A percentile compares a stretch with the other conserved stretches of the same genome.
These are phyloP conservation scores for Neonectria magnoliae DNA, from an alignment of 2,329 filamentous ascomycete species.

Conservation along the genomic window DNA sequence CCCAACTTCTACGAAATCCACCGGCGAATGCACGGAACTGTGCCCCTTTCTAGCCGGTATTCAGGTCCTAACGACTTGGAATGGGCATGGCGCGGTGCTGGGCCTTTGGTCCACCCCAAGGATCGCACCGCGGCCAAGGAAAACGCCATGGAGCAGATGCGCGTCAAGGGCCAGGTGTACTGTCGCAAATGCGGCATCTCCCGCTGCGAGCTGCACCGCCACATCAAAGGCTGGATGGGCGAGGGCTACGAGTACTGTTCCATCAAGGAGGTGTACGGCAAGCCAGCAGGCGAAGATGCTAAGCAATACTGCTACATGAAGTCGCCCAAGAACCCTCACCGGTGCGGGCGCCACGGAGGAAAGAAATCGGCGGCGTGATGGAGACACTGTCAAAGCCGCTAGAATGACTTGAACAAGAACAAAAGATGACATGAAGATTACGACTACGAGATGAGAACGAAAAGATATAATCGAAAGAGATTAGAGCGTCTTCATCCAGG, in stretches of 20 bases:
- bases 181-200: conserved; percentile 70
- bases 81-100: conserved; percentile 70
- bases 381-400: not conserved
- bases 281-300: conserved; percentile 56
- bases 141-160: conserved; percentile 56
- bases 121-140: conserved; percentile 28
- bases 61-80: conserved; percentile 71
- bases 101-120: conserved; percentile 51
- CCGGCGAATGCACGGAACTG: conserved; percentile 62
- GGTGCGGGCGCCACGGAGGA: conserved; percentile 65
- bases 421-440: not conserved
- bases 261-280: conserved; percentile 67
- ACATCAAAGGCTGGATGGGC: conserved; percentile 70
- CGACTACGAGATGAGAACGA: not conserved
- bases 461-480: not conserved
- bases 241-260: conserved; percentile 67
- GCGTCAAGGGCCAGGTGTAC: conserved; percentile 67
- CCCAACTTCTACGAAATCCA: conserved; percentile 68
- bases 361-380: conserved; percentile 34
- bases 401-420: not conserved
- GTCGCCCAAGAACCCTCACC: conserved; percentile 66
- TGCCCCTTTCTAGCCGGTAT: conserved; percentile 67
- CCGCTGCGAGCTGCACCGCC: conserved; percentile 71
- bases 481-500: not conserved
- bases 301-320: conserved; percentile 67